Conservation (phyloP, 106 monocot genomes). For the Posidonia australis region DNA sequence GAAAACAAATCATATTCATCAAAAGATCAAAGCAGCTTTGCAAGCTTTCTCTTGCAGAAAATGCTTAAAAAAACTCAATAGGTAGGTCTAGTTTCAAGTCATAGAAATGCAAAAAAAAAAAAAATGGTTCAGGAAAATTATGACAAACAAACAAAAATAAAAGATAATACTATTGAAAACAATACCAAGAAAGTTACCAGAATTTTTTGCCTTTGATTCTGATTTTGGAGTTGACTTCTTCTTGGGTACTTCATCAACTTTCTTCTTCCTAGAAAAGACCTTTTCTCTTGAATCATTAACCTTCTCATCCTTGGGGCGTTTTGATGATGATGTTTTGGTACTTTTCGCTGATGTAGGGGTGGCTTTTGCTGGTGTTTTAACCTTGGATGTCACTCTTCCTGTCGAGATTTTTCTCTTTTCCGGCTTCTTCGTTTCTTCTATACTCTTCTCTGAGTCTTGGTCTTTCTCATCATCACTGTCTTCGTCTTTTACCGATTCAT, state of each 20-base stretch:
- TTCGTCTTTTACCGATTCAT: slow-evolving; percentile 22
- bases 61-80: too few species aligned
- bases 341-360: slow-evolving; percentile 9
- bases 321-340: slow-evolving; percentile 22
- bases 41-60: too few species aligned
- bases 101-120: too few species aligned
- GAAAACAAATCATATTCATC: too few species aligned
- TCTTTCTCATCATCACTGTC: slow-evolving; percentile 21
- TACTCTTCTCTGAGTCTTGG: slow-evolving; percentile 16
- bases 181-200: slow-evolving; percentile 23
- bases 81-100: too few species aligned
- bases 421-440: slow-evolving; percentile 18
- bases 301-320: slow-evolving; percentile 19
- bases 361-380: not conserved
- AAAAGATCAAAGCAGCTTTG: too few species aligned
- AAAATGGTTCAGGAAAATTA: too few species aligned
- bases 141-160: not conserved
- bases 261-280: slow-evolving; percentile 72
- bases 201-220: slow-evolving; percentile 27
- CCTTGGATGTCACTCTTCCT: slow-evolving; percentile 21
- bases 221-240: slow-evolving; percentile 24
- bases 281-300: slow-evolving; percentile 32
- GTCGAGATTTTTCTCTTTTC: slow-evolving; percentile 9
- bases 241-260: slow-evolving; percentile 14
- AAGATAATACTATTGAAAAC: too few species aligned